Evolutionary conservation across 2,329 filamentous ascomycete species (phyloP).

Genomic region (Colletotrichum magnum): DNA sequence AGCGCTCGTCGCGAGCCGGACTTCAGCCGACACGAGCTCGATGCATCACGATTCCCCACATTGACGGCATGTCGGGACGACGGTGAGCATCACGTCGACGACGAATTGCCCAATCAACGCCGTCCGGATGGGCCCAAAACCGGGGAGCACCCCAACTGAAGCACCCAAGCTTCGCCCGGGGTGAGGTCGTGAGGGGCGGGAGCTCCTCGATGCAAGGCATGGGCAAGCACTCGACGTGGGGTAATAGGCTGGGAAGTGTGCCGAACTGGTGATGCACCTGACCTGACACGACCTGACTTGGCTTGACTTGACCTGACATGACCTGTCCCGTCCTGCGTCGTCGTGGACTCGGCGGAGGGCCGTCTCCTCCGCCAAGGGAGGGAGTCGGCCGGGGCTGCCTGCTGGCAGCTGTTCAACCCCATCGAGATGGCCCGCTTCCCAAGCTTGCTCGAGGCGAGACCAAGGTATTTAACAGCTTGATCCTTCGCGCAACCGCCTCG

Average conservation of each 20-base stretch:
- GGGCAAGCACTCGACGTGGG: slow-evolving; percentile 27
- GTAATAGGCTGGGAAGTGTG: slow-evolving; percentile 11
- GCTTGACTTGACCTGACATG: slow-evolving; percentile 6
- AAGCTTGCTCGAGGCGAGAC: slow-evolving; percentile 5
- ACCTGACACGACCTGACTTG: background rate
- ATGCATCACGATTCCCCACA: background rate
- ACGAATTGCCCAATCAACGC: slow-evolving; percentile 26
- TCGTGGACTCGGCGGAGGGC: no score
- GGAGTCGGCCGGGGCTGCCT: slow-evolving; percentile 3
- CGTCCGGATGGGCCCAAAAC: slow-evolving; percentile 12
- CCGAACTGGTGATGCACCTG: slow-evolving; percentile 13
- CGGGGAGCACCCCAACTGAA: slow-evolving; percentile 9
- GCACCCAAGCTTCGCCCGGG: slow-evolving; percentile 22
- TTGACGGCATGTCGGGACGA: slow-evolving; percentile 40
- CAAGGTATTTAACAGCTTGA: slow-evolving; percentile 31
- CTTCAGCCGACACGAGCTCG: slow-evolving; percentile 15
- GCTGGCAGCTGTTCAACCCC: slow-evolving; percentile 8
- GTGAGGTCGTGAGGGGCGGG: slow-evolving; percentile 8
- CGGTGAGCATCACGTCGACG: slow-evolving; percentile 22
- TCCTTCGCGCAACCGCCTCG: slow-evolving; percentile 2
- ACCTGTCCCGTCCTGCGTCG: no score
- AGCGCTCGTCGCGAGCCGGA: slow-evolving; percentile 1
- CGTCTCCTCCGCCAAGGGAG: background rate
- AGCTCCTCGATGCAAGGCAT: no score
- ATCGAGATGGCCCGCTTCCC: slow-evolving; percentile 27